These are phyloP conservation scores for Alternaria triticina DNA, from an alignment of 2,329 filamentous ascomycete species.

Conservation along the genomic window DNA sequence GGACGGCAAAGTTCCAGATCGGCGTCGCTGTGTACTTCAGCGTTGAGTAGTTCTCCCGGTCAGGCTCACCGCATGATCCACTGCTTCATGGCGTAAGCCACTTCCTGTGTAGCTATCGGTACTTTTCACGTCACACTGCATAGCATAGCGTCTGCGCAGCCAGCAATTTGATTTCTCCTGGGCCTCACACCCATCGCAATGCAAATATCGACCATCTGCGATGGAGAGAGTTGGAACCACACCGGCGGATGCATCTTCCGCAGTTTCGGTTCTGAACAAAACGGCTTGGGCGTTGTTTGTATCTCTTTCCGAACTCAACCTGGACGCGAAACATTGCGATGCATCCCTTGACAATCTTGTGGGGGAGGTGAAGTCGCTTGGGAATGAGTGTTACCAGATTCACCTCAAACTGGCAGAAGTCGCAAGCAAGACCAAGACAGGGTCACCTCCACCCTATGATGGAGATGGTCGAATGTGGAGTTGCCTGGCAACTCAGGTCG, in stretches of 20 bases:
- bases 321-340: slow-evolving; percentile 11
- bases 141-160: not conserved
- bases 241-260: slow-evolving; percentile 11
- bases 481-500: slow-evolving; percentile 18
- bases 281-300: slow-evolving; percentile 23
- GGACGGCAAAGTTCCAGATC: not conserved
- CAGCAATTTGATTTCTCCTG: not conserved
- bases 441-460: slow-evolving; percentile 6
- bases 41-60: not conserved
- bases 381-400: slow-evolving; percentile 27
- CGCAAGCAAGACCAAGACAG: slow-evolving; percentile 2
- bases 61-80: not conserved
- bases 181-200: not conserved
- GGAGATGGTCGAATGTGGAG: slow-evolving; percentile 18
- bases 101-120: not conserved
- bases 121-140: not conserved
- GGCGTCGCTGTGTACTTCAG: not conserved
- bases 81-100: not conserved
- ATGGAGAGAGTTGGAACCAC: slow-evolving; percentile 9
- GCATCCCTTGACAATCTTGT: slow-evolving; percentile 13
- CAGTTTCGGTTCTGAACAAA: slow-evolving; percentile 22
- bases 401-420: slow-evolving; percentile 23
- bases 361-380: slow-evolving; percentile 24
- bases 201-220: not conserved
- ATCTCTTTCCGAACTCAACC: slow-evolving; percentile 21